Conservation (phyloP, 352 stramenopile genomes). For the Globisporangium alternatum region DNA sequence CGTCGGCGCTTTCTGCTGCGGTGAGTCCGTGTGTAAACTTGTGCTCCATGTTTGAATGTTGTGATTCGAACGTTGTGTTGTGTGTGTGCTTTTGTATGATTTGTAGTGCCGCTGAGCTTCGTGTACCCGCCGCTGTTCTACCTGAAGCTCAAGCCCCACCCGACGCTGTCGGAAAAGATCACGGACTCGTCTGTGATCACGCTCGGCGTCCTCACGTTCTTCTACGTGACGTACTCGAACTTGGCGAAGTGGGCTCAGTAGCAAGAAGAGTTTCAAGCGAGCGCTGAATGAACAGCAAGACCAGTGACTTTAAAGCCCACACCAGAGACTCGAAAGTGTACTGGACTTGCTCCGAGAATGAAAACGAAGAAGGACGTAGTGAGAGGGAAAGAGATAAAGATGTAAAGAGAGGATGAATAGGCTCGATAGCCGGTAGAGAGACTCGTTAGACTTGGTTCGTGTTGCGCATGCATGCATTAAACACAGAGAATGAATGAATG, state of each 20-base stretch:
- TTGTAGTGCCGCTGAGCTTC: constrained; percentile 71
- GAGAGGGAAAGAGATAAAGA: not conserved
- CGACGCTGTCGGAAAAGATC: constrained; percentile 45
- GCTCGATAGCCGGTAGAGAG: not conserved
- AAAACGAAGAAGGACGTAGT: not conserved
- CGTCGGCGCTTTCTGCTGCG: constrained; percentile 78
- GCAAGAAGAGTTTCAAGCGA: not conserved
- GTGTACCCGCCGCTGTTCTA: constrained; percentile 81
- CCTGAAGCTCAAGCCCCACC: constrained; percentile 60
- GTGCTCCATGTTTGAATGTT: not conserved
- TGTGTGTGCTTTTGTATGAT: constrained; percentile 1
- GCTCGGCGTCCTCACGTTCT: constrained; percentile 71
- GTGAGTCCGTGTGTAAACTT: constrained; percentile 30
- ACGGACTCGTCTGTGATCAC: constrained; percentile 56
- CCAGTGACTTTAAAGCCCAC: too few relatives aligned
- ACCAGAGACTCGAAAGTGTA: too few relatives aligned
- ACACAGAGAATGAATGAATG: not conserved
- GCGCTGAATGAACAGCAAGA: too few relatives aligned
- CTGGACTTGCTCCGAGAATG: too few relatives aligned
- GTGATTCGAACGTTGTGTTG: not conserved
- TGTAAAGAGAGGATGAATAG: too few relatives aligned
- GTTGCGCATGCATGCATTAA: not conserved
- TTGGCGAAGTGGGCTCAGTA: constrained; percentile 49
- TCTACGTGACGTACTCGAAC: constrained; percentile 84
- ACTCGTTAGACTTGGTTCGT: not conserved